A percentile compares a stretch with the other conserved stretches of the same genome.
Conservation (phyloP, 495 filamentous ascomycete genomes). For the Mytilinidion resinicola region DNA sequence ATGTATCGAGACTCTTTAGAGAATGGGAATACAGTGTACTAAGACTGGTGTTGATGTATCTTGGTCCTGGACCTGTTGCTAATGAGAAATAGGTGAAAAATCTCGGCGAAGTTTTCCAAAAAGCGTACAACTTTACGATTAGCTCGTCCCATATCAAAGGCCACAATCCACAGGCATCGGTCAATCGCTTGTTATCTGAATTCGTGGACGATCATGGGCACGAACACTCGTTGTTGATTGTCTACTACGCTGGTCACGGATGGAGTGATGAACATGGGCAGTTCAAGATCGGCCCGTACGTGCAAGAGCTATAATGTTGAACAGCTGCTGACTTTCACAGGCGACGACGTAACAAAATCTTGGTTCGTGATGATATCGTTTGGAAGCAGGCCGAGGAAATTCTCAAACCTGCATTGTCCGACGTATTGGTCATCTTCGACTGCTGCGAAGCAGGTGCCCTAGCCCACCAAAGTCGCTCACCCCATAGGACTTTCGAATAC, state of each 20-base stretch:
- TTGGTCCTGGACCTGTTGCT: neutral
- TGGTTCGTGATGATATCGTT: neutral
- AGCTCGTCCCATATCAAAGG: neutral
- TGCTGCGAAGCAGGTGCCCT: conserved; percentile 25
- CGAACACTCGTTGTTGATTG: conserved; percentile 13
- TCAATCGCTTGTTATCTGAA: conserved; percentile 1
- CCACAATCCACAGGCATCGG: conserved; percentile 11
- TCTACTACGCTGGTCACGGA: conserved; percentile 29
- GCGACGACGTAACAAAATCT: neutral
- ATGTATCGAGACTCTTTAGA: no score
- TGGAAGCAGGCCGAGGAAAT: conserved; percentile 19
- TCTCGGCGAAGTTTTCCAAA: conserved; percentile 9
- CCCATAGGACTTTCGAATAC: conserved; percentile 5
- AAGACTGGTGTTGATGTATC: no score
- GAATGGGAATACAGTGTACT: no score
- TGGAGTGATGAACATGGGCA: conserved; percentile 4
- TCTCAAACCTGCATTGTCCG: conserved; percentile 6
- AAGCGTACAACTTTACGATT: conserved; percentile 14
- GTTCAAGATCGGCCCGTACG: neutral
- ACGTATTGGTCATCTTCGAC: conserved; percentile 28
- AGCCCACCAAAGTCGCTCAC: neutral
- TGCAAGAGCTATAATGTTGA: neutral
- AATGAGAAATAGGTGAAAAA: conserved; percentile 4
- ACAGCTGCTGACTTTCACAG: neutral
- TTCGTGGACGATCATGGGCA: conserved; percentile 16